phyloP scores from a whole-genome alignment of 2,329 filamentous ascomycete genomes.

The Sclerotinia subarctica region DNA sequence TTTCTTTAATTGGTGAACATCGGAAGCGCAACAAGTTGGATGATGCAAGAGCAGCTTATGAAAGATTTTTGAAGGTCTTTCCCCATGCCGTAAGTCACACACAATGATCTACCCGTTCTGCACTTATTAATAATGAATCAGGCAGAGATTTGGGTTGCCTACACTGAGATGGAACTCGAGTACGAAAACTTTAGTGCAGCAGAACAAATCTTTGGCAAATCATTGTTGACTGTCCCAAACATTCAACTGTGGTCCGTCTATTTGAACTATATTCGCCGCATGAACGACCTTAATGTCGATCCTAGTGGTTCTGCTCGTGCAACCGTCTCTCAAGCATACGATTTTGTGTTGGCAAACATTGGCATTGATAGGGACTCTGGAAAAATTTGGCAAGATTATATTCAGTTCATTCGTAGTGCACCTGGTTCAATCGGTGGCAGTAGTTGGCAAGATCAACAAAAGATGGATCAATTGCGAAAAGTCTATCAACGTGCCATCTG shows the following conservation, averaged over 20 bases:
- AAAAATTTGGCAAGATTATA: constrained; percentile 88
- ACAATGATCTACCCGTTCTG: constrained; percentile 18
- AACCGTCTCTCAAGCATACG: constrained; percentile 81
- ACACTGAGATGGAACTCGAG: constrained; percentile 84
- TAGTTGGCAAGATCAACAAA: constrained; percentile 95
- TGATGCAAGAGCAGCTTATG: constrained; percentile 74
- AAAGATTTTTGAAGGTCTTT: constrained; percentile 83
- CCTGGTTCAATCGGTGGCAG: constrained; percentile 82
- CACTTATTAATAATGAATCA: constrained; percentile 45
- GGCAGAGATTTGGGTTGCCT: constrained; percentile 90
- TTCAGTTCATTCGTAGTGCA: constrained; percentile 85
- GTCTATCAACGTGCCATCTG: constrained; percentile 88
- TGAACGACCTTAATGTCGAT: constrained; percentile 83
- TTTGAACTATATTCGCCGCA: constrained; percentile 88
- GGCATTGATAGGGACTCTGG: constrained; percentile 90
- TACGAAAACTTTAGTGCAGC: constrained; percentile 77
- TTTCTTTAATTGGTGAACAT: constrained; percentile 80
- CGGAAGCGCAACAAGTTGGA: constrained; percentile 78
- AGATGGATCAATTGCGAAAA: constrained; percentile 91
- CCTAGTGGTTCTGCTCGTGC: constrained; percentile 70
- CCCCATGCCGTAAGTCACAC: constrained; percentile 76
- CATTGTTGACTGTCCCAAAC: constrained; percentile 74
- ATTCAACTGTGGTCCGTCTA: constrained; percentile 91
- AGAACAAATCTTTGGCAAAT: constrained; percentile 79
- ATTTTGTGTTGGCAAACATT: constrained; percentile 85